phyloP scores from a whole-genome alignment of 2,329 filamentous ascomycete species.

The Fusarium fujikuroi region DNA sequence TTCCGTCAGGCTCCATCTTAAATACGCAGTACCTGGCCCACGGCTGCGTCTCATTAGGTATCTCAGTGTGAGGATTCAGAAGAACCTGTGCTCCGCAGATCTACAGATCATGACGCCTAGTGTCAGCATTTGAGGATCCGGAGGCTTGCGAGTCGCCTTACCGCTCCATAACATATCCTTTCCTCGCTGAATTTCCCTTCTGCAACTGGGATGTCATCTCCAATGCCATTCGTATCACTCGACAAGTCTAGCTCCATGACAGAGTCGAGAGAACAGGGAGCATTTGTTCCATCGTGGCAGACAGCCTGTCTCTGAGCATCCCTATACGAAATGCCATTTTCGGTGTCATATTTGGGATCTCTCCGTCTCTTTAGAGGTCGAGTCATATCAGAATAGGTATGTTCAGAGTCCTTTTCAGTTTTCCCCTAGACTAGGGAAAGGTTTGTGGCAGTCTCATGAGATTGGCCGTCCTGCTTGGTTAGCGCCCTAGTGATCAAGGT shows the following conservation, averaged over 20 bases:
- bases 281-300: rapidly evolving
- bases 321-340: not conserved
- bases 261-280: rapidly evolving
- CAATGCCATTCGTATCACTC: rapidly evolving
- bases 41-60: rapidly evolving
- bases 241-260: not conserved
- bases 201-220: rapidly evolving
- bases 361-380: not conserved
- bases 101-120: not conserved
- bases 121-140: rapidly evolving
- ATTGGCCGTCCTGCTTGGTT: rapidly evolving
- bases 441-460: rapidly evolving
- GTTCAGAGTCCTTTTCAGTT: rapidly evolving
- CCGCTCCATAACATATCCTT: not conserved
- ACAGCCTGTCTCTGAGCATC: not conserved
- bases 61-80: rapidly evolving
- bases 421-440: rapidly evolving
- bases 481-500: not conserved
- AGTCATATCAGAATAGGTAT: not conserved
- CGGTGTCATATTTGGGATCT: rapidly evolving
- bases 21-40: not conserved
- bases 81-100: not conserved
- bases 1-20: rapidly evolving
- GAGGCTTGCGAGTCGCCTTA: rapidly evolving
- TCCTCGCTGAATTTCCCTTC: rapidly evolving